A percentile compares a stretch with the other conserved stretches of the same genome.
phyloP scores from a whole-genome alignment of 2,329 filamentous ascomycete genomes.

The Trichoderma asperellum region DNA sequence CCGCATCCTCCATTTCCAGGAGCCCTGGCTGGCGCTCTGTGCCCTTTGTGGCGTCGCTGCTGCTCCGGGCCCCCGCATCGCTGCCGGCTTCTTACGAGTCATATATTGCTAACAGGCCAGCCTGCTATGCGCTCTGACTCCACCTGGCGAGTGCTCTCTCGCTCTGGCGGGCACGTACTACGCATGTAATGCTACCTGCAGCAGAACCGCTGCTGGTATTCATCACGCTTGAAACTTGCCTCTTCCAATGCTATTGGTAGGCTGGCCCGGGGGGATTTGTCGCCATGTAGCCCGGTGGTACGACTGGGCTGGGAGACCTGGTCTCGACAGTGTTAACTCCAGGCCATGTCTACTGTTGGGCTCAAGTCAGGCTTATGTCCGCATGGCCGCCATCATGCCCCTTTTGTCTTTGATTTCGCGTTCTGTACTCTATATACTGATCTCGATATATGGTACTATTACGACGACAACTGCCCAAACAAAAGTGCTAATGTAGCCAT shows the following conservation, averaged over 20 bases:
- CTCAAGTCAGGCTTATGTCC: not conserved
- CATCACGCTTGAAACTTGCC: not conserved
- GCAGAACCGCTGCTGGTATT: not conserved
- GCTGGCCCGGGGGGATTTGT: not conserved
- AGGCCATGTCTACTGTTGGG: not conserved
- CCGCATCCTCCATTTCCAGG: slow-evolving; percentile 20
- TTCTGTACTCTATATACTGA: not conserved
- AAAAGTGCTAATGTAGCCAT: not conserved
- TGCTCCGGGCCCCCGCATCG: slow-evolving; percentile 15
- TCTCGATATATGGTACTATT: not conserved
- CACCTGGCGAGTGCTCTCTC: slow-evolving; percentile 3
- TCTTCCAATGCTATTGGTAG: not conserved
- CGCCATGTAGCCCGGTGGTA: not conserved
- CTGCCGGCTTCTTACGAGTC: slow-evolving; percentile 1
- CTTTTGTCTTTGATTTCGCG: not conserved
- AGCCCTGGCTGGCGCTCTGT: slow-evolving; percentile 2
- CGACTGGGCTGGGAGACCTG: not conserved
- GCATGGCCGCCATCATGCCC: not conserved
- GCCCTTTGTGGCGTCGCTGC: slow-evolving; percentile 1
- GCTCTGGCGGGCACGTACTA: not conserved
- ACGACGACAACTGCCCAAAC: too few species aligned
- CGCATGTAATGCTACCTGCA: not conserved
- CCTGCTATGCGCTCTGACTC: not conserved
- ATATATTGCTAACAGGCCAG: slow-evolving; percentile 11
- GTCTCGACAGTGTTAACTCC: not conserved